Evolutionary conservation across 495 filamentous ascomycete species (phyloP), one percentile per base, ranked within the genome.

Genomic region (Penicillium cataractarum): DNA sequence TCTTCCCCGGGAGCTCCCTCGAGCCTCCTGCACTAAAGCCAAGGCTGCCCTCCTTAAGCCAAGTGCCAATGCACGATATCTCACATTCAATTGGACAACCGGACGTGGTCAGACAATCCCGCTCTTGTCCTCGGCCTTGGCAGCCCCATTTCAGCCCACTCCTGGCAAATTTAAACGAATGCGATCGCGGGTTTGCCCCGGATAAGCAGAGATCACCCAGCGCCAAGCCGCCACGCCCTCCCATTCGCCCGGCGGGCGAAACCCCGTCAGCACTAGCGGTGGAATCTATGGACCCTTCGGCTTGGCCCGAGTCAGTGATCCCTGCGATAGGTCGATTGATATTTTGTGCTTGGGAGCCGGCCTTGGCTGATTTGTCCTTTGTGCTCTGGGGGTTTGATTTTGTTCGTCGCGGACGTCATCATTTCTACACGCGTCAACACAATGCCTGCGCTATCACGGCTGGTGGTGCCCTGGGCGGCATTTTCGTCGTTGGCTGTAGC

Each of bases 111-210:
- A 24, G 46, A 17, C 22, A 17, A 53, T 33, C 27, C 51, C n/a
- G 15, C 19, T 58, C 39, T 27, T 21, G 26, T 17, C 44, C 27
- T 49, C 12, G 17, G 37, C 22, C 56, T 58, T 58, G 56, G 56
- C 56, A 49, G 19, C 2, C 9, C 55, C 40, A 8, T 26, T 22
- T 17, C 39, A 13, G 39, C 9, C 29, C 27, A 19, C 56, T 49
- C 56, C 21, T 2, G 56, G 56, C 17, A 58, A 49, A 13, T 49
- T 48, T 58, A 50, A 40, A 58, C 56, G 56, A 58, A 35, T 48
- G 40, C 40, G 40, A 58, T 33, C 27, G 22, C 27, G 29, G 56
- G 21, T 17, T 24, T 22, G 3, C 40, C 27, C 56, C 56, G 29
- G 40, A 58, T 24, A 24, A 48, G 39, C 9, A 33, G 39, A 33